Base-by-base conservation (phyloP, 2,329 filamentous ascomycete genomes). In the Pseudodiploospora longispora region DNA sequence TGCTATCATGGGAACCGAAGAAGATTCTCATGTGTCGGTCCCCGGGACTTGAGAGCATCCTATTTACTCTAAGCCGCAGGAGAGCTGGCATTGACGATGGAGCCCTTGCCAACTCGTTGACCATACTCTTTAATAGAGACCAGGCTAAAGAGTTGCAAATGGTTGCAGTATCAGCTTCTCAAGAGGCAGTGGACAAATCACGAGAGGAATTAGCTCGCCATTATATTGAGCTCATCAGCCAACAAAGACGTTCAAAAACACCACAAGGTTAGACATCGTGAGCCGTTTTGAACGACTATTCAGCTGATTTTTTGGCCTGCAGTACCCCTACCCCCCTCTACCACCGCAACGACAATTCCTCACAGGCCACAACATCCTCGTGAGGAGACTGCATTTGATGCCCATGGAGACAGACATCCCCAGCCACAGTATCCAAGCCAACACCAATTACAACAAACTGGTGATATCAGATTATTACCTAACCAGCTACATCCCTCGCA, bases 61-160 rank as follows among this genome's bases (percentile, higher is more conserved):
- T 66, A 1, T 66, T 63, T 37, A 59, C 50, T 8, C 46, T 54
- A 32, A 63, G 53, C 32, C 59, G 59, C 29, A 54, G 57, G 27
- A 40, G 41, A 1, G 49, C 65, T 30, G 53, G 55, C 2, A 30
- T 59, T 19, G 36, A 37, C 4, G 58, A 61, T 8, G 48, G 49
- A 3, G 38, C 43, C 10, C 5, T 40, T n/a, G 48, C 47, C 27
- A 19, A 37, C 3, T 31, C 50, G 5, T 42, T 63, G 27, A 53
- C 48, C 30, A 40, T 43, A 1, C 38, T 60, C 4, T 63, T 62
- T 33, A 30, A 36, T 1, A 42, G 48, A 27, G 62, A 65, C 28
- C 51, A 38, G 12, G 7, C 32, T 4, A 52, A 47, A 7, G 62
- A 64, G 32, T 33, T 9, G n/a, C 4, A 7, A 19, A 27, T 46